A percentile compares a stretch with the other conserved stretches of the same genome.
Evolutionary conservation across 2,329 filamentous ascomycete species (phyloP).

Genomic region (Alternaria triticina): DNA sequence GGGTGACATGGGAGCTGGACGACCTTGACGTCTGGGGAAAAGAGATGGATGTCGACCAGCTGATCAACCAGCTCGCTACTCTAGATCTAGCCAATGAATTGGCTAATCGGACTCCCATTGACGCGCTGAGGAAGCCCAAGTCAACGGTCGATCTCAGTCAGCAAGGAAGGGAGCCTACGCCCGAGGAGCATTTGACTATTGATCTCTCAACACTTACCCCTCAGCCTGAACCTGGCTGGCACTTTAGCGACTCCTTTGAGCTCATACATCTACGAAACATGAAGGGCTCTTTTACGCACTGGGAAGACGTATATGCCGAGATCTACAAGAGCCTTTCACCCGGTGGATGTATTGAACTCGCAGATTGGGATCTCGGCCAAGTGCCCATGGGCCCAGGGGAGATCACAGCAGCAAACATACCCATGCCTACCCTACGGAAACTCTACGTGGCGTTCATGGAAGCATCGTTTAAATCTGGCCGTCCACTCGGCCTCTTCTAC

Average conservation of each 20-base stretch:
- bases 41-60: slow-evolving; percentile 35
- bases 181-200: slow-evolving; percentile 28
- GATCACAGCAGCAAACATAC: not conserved
- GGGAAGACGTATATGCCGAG: slow-evolving; percentile 55
- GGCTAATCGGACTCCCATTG: slow-evolving; percentile 28
- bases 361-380: slow-evolving; percentile 48
- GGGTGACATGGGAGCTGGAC: slow-evolving; percentile 47
- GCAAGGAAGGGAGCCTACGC: slow-evolving; percentile 17
- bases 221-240: slow-evolving; percentile 48
- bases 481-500: slow-evolving; percentile 52
- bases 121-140: slow-evolving; percentile 16
- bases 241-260: slow-evolving; percentile 57
- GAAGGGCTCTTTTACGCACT: slow-evolving; percentile 56
- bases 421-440: slow-evolving; percentile 34
- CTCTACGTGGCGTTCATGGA: slow-evolving; percentile 40
- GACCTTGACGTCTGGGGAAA: slow-evolving; percentile 45
- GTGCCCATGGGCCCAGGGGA: slow-evolving; percentile 15
- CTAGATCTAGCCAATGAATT: slow-evolving; percentile 34
- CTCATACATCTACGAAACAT: slow-evolving; percentile 58
- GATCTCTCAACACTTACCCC: slow-evolving; percentile 30
- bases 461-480: slow-evolving; percentile 50
- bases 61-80: slow-evolving; percentile 27
- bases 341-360: slow-evolving; percentile 56
- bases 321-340: slow-evolving; percentile 54
- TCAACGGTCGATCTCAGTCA: not conserved